Base-by-base conservation (phyloP, 2,329 filamentous ascomycete species). In the Arthrobotrys sphaeroides region DNA sequence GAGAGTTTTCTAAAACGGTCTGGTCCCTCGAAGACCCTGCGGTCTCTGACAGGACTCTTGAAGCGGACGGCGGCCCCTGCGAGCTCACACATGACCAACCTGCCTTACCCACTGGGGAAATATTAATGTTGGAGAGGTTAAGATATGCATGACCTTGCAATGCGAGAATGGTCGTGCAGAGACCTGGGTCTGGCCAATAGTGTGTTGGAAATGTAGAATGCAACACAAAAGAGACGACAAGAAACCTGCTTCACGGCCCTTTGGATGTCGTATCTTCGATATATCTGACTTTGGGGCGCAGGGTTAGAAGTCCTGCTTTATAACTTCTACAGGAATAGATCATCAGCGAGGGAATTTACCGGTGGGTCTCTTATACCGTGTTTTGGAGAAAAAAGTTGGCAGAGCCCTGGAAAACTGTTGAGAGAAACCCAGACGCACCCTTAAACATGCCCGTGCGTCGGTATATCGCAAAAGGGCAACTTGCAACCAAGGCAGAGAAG, bases 131-230 rank as follows among this genome's bases (percentile, higher is more conserved):
- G 16, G 5, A 28, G 51, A 53, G 13, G n/a, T 49, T 36, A 18
- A 40, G 22, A 61, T 60, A 43, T 60, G 36, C 55, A 28, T 43
- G 20, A 31, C 38, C n/a, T 53, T 33, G 20, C 43, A 22, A 33
- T 18, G n/a, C n/a, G n/a, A n/a, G n/a, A n/a, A n/a, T 62, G 42
- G 59, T 45, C 38, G 36, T 45, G 42, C 33, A 51, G 43, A 65
- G 18, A 49, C 53, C 67, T 43, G 33, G 67, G 36, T n/a, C 67
- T 31, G 43, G 55, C 53, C 28, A 57, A 60, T 20, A 49, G 57
- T 75, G 72, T 75, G 64, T 69, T 75, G 72, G 72, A 75, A 64
- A 75, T 75, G 45, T 57, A 75, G 64, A 75, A 75, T 75, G 64
- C 72, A 75, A 75, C 72, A 75, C 72, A 75, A 75, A 75, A 65